Evolutionary conservation across 768 basidiomycete genomes (phyloP).

Genomic region (Cystofilobasidium ferigula): DNA sequence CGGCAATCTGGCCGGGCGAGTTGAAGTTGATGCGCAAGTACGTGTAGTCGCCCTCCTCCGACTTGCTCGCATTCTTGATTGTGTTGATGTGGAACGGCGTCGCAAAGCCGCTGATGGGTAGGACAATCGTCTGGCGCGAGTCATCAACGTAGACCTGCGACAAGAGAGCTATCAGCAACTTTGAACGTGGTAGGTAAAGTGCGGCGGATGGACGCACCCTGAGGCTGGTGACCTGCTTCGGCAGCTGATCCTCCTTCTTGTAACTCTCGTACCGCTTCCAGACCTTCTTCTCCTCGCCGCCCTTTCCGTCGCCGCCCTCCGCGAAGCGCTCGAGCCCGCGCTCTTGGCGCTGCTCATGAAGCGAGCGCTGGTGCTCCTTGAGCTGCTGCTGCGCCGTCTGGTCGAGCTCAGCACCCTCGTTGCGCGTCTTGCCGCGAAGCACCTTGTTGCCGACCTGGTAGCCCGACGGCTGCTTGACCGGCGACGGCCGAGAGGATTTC

Average conservation of each 20-base stretch:
- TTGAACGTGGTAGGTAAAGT: background rate
- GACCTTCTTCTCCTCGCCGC: constrained; percentile 60
- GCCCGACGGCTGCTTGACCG: constrained; percentile 48
- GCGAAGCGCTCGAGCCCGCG: constrained; percentile 75
- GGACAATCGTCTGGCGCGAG: constrained; percentile 73
- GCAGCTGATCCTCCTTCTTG: constrained; percentile 82
- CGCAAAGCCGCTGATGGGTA: constrained; percentile 89
- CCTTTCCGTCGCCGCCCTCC: constrained; percentile 58
- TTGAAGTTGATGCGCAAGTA: constrained; percentile 96
- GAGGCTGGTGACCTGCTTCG: constrained; percentile 65
- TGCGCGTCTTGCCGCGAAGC: constrained; percentile 74
- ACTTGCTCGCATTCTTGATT: constrained; percentile 95
- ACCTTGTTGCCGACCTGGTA: constrained; percentile 75
- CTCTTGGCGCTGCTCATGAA: constrained; percentile 63
- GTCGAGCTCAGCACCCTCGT: constrained; percentile 59
- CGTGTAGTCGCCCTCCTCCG: constrained; percentile 88
- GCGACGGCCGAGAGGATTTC: constrained; percentile 41
- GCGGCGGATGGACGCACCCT: constrained; percentile 47
- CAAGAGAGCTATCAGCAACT: background rate
- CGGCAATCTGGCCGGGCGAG: constrained; percentile 90
- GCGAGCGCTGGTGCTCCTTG: constrained; percentile 72
- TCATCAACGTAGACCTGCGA: constrained; percentile 78
- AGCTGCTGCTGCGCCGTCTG: constrained; percentile 66
- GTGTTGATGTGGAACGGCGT: constrained; percentile 98
- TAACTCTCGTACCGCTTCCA: constrained; percentile 97